phyloP scores from a whole-genome alignment of 2,329 filamentous ascomycete species.

The Sphaerulina vaccinii region DNA sequence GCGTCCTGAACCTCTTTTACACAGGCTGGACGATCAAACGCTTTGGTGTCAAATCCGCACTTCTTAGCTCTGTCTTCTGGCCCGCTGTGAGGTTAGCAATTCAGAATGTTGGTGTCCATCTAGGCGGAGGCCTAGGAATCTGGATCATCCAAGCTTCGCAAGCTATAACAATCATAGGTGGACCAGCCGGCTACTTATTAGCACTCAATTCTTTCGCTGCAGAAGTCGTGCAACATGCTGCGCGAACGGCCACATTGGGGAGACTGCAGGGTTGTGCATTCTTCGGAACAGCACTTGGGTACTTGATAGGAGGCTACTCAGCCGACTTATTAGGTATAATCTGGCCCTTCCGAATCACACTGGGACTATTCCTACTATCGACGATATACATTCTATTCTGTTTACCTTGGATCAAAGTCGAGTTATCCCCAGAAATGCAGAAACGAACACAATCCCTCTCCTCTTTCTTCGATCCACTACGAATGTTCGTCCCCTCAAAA shows the following conservation, averaged over 20 bases:
- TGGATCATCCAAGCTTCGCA: constrained; percentile 67
- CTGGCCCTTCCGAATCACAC: constrained; percentile 64
- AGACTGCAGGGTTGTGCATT: constrained; percentile 65
- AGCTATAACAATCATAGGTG: constrained; percentile 66
- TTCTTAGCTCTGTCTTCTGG: constrained; percentile 63
- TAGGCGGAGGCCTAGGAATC: constrained; percentile 63
- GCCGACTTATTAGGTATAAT: constrained; percentile 63
- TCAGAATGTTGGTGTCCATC: constrained; percentile 64
- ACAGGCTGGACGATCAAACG: constrained; percentile 66
- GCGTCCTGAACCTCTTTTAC: constrained; percentile 66
- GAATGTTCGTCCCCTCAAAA: constrained; percentile 59
- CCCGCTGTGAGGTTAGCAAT: constrained; percentile 62
- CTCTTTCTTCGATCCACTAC: constrained; percentile 63
- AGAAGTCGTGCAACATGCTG: constrained; percentile 60
- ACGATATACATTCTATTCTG: constrained; percentile 44
- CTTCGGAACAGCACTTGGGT: constrained; percentile 65
- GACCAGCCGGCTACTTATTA: constrained; percentile 67
- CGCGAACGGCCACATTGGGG: constrained; percentile 65
- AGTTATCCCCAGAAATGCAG: constrained; percentile 31
- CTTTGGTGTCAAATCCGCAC: constrained; percentile 61
- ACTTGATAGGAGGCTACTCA: constrained; percentile 63
- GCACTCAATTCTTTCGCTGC: constrained; percentile 68
- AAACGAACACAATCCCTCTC: constrained; percentile 43
- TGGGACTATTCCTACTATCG: constrained; percentile 53
- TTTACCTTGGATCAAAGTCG: constrained; percentile 53